Conservation (phyloP, 116 monocot genomes). For the Iris pallida region DNA sequence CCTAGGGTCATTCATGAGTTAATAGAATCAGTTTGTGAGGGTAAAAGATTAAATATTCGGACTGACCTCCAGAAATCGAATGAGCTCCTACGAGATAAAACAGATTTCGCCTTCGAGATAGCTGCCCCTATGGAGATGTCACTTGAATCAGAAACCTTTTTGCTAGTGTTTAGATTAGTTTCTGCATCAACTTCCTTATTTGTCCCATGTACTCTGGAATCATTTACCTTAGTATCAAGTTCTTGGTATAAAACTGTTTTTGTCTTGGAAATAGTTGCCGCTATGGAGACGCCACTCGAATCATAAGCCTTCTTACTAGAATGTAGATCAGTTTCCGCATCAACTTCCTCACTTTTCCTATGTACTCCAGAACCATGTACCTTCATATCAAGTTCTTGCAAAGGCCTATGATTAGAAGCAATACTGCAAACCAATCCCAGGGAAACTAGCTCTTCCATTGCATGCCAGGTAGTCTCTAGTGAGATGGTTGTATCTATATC, state of each 20-base stretch:
- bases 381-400: too few species aligned
- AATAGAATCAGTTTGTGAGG: slow-evolving; percentile 9
- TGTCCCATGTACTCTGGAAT: too few species aligned
- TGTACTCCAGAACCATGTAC: too few species aligned
- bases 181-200: neutral
- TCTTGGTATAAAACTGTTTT: neutral
- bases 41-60: slow-evolving; percentile 1
- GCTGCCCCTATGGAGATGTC: slow-evolving; percentile 1
- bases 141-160: slow-evolving; percentile 11
- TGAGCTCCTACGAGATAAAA: slow-evolving; percentile 9
- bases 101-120: slow-evolving; percentile 6
- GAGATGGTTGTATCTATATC: too few species aligned
- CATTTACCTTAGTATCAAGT: too few species aligned
- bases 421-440: too few species aligned
- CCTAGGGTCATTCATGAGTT: slow-evolving; percentile 4
- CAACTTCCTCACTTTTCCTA: neutral
- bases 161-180: neutral
- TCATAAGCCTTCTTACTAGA: slow-evolving; percentile 7
- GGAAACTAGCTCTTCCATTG: too few species aligned
- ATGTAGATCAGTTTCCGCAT: neutral
- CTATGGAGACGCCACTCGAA: neutral
- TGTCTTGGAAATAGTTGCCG: slow-evolving; percentile 13
- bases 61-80: slow-evolving; percentile 5
- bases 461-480: too few species aligned
- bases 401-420: too few species aligned